phyloP scores from a whole-genome alignment of 345 rosid species.

The Gossypium bickii region DNA sequence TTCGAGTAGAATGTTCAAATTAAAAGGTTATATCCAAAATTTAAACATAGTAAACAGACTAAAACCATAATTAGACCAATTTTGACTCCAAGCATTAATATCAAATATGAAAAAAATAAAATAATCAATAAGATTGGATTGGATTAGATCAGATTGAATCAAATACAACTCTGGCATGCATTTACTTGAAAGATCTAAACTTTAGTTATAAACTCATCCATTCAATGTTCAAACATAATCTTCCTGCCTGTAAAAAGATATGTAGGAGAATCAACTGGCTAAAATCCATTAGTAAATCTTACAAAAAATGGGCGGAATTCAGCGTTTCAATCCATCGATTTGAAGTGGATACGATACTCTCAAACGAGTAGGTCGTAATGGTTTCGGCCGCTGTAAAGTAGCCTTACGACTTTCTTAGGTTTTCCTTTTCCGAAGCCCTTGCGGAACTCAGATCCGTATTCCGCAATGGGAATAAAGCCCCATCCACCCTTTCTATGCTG shows the following conservation, averaged over 20 bases:
- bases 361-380: slow-evolving; percentile 76
- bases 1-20: too few relatives aligned
- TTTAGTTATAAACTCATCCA: not conserved
- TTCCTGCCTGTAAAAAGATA: not conserved
- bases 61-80: too few relatives aligned
- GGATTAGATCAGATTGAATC: too few relatives aligned
- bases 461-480: slow-evolving; percentile 74
- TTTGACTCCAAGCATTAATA: too few relatives aligned
- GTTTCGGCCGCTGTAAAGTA: slow-evolving; percentile 77
- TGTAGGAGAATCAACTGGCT: not conserved
- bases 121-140: too few relatives aligned
- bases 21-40: too few relatives aligned
- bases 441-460: slow-evolving; percentile 68
- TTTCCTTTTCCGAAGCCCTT: slow-evolving; percentile 48
- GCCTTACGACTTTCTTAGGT: slow-evolving; percentile 65
- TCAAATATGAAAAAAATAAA: too few relatives aligned
- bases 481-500: slow-evolving; percentile 60
- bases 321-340: not conserved
- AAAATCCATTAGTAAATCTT: not conserved
- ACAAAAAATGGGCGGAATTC: not conserved
- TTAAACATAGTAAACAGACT: too few relatives aligned
- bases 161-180: too few relatives aligned
- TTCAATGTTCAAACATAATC: not conserved
- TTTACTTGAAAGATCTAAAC: too few relatives aligned
- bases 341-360: not conserved